Evolutionary conservation across 176 grass and related monocot species (phyloP).

Genomic region (Raddia guianensis): DNA sequence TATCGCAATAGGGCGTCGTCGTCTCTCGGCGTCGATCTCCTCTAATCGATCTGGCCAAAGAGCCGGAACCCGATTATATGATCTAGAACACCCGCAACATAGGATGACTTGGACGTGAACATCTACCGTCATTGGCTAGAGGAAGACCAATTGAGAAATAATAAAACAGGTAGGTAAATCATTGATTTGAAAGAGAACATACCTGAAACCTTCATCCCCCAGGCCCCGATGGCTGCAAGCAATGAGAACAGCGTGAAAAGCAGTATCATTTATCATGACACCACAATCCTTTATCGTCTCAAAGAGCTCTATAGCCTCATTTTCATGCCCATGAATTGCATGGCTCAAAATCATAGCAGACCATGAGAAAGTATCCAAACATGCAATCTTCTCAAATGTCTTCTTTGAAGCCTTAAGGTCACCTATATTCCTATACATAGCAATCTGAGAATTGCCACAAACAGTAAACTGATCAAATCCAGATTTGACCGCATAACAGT

Average conservation of each 20-base stretch:
- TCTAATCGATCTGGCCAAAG: no score
- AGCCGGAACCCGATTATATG: no score
- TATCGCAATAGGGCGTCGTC: no score
- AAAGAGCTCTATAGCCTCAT: slow-evolving; percentile 57
- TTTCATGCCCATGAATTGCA: slow-evolving; percentile 57
- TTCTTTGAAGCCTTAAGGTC: slow-evolving; percentile 54
- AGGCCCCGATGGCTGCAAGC: slow-evolving; percentile 65
- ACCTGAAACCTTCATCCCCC: slow-evolving; percentile 65
- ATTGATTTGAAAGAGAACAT: neutral
- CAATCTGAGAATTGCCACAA: slow-evolving; percentile 68
- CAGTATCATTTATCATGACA: slow-evolving; percentile 35
- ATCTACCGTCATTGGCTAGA: neutral
- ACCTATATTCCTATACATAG: slow-evolving; percentile 66
- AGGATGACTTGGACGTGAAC: neutral
- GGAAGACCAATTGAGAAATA: slow-evolving; percentile 4
- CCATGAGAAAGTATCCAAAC: slow-evolving; percentile 66
- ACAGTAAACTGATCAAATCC: slow-evolving; percentile 54
- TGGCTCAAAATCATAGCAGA: slow-evolving; percentile 63
- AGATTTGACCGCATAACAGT: slow-evolving; percentile 63
- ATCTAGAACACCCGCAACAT: no score
- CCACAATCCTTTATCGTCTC: slow-evolving; percentile 57
- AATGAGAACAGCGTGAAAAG: slow-evolving; percentile 66
- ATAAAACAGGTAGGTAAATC: slow-evolving; percentile 13
- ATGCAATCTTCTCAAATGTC: slow-evolving; percentile 55
- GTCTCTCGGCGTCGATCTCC: no score